Evolutionary conservation across 768 basidiomycete genomes (phyloP), one percentile per base, ranked within the genome.

Genomic region (Asterophora parasitica): DNA sequence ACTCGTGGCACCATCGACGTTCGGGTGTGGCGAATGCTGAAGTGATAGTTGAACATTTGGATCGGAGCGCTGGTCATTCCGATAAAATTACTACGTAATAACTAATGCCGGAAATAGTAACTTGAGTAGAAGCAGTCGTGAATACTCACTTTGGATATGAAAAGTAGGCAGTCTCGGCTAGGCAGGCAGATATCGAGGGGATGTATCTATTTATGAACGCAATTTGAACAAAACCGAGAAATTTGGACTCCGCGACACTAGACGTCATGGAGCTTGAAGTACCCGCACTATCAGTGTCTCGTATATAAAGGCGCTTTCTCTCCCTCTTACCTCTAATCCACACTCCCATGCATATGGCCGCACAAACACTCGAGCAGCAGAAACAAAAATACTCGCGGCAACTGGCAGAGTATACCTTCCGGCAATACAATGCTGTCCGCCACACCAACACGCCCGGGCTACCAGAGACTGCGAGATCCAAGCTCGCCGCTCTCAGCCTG

Each of bases 341-440:
- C 39, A 26, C 35, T 32, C 38, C 41, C 34, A 42, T 23, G 40
- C 57, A 28, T 35, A 69, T 67, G 65, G 59, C 62, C n/a, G 57
- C 62, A 31, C 46, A 58, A 9, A 65, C 67, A 13, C 4, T 66
- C 27, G 69, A 74, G 51, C 68, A 73, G 44, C 58, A 66, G 55
- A 71, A 66, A 48, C 58, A 58, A 12, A 55, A 60, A 17, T 75
- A 77, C 46, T 68, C 73, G 2, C 62, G 61, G 19, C 65, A 73
- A 45, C 58, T 77, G 8, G 69, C 68, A 6, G 71, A 60, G 3
- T 61, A 75, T 53, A 77, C 75, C 1, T 59, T 66, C 7, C 66
- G 65, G 44, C 75, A 75, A 49, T 71, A 68, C 64, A 63, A 69
- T 44, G 55, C 65, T 23, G 65, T 64, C 11, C 56, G 56, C 3